phyloP scores from a whole-genome alignment of 2,329 filamentous ascomycete genomes.

The Rhinocladiella similis region DNA sequence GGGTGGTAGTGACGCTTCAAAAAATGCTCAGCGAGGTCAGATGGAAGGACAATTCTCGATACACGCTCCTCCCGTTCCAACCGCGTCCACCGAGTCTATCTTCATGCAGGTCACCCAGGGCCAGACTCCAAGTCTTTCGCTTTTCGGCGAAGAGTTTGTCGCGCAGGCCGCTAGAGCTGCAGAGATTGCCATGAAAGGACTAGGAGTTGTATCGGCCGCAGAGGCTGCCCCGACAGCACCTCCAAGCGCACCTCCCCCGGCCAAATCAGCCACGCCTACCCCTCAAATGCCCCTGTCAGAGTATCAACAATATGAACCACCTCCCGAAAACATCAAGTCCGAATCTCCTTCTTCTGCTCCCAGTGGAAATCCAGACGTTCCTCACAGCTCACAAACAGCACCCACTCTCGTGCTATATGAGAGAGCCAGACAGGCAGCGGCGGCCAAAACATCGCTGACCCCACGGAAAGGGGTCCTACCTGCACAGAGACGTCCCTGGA shows the following conservation, averaged over 20 bases:
- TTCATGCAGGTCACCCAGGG: neutral
- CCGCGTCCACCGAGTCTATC: constrained; percentile 16
- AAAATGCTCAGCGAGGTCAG: constrained; percentile 11
- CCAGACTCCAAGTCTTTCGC: neutral
- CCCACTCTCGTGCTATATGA: constrained; percentile 60
- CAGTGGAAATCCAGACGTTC: constrained; percentile 5
- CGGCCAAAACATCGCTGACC: constrained; percentile 55
- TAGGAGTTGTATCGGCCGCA: constrained; percentile 28
- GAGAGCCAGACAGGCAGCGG: constrained; percentile 56
- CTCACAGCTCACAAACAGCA: constrained; percentile 48
- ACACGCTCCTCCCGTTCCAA: constrained; percentile 26
- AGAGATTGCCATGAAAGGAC: constrained; percentile 48
- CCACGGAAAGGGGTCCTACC: constrained; percentile 54
- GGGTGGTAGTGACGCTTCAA: constrained; percentile 8
- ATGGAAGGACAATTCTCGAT: constrained; percentile 23
- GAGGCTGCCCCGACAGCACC: constrained; percentile 26
- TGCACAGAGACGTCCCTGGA: constrained; percentile 75
- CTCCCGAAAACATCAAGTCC: neutral
- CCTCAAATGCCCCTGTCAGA: constrained; percentile 3
- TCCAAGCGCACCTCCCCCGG: constrained; percentile 21
- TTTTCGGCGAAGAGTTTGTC: constrained; percentile 45
- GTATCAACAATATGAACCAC: constrained; percentile 9
- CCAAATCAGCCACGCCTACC: constrained; percentile 8
- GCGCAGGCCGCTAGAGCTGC: constrained; percentile 49
- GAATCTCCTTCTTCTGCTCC: constrained; percentile 2